phyloP scores from a whole-genome alignment of 2,329 filamentous ascomycete genomes.

The Aureobasidium uvarum region DNA sequence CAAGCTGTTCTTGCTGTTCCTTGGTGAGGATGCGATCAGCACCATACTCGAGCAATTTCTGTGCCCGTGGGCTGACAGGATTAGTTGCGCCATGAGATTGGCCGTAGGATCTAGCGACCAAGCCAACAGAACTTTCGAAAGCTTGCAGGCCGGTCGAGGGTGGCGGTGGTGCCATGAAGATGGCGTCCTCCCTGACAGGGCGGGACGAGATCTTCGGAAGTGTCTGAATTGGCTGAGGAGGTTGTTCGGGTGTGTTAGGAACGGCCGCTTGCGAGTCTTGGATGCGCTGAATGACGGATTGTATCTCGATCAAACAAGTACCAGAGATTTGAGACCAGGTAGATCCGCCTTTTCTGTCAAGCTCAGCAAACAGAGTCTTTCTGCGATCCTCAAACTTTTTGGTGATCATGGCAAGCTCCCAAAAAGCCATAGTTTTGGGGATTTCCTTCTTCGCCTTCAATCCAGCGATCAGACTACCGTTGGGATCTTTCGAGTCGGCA shows the following conservation, averaged over 20 bases:
- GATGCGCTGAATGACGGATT: slow-evolving; percentile 65
- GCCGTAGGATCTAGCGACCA: slow-evolving; percentile 49
- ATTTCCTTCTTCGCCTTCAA: slow-evolving; percentile 78
- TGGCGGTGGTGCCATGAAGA: slow-evolving; percentile 42
- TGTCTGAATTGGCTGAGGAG: slow-evolving; percentile 9
- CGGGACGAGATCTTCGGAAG: slow-evolving; percentile 31
- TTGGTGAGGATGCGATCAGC: slow-evolving; percentile 36
- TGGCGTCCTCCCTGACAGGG: slow-evolving; percentile 49
- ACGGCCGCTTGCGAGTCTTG: slow-evolving; percentile 44
- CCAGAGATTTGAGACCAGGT: slow-evolving; percentile 77
- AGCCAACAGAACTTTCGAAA: slow-evolving; percentile 45
- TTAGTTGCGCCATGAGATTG: slow-evolving; percentile 45
- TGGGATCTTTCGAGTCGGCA: slow-evolving; percentile 73
- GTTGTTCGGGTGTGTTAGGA: slow-evolving; percentile 29
- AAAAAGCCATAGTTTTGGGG: slow-evolving; percentile 81
- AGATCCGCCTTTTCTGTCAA: slow-evolving; percentile 73
- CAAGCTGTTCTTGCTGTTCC: slow-evolving; percentile 54
- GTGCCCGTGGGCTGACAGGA: slow-evolving; percentile 40
- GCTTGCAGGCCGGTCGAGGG: slow-evolving; percentile 40
- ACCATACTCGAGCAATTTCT: slow-evolving; percentile 35
- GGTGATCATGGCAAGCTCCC: slow-evolving; percentile 82
- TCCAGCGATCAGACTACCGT: slow-evolving; percentile 81
- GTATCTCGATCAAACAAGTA: slow-evolving; percentile 67
- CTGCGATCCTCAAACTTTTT: slow-evolving; percentile 71
- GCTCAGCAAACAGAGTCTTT: slow-evolving; percentile 79